Conservation (phyloP, 192 early-diverging fungal species). For the Powellomyces hirtus region DNA sequence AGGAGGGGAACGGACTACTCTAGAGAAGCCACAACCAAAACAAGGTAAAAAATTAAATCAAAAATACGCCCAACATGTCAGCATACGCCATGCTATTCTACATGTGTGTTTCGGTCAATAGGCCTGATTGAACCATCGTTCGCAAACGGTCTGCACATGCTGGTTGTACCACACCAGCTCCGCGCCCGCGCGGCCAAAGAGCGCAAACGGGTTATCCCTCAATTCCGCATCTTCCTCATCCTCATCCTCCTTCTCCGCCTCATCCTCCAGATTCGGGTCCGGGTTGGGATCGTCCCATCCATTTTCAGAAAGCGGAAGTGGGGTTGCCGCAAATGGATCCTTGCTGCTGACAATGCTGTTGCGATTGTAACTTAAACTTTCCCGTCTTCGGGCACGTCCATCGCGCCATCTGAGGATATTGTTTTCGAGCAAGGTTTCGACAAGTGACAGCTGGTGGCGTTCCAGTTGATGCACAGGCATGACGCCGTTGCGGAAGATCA, state of each 20-base stretch:
- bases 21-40: too few species aligned
- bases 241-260: conserved; percentile 14
- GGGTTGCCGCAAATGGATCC: too few species aligned
- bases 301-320: too few species aligned
- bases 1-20: too few species aligned
- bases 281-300: too few species aligned
- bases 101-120: too few species aligned
- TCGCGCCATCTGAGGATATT: conserved; percentile 43
- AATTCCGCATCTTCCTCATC: conserved; percentile 10
- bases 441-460: conserved; percentile 15
- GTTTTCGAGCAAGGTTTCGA: conserved; percentile 28
- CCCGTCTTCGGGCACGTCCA: not conserved
- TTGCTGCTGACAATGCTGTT: not conserved
- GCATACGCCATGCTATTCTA: too few species aligned
- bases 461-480: conserved; percentile 29
- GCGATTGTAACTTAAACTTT: not conserved
- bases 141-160: conserved; percentile 25
- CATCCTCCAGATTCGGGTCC: too few species aligned
- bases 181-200: conserved; percentile 33
- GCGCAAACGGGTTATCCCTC: conserved; percentile 21
- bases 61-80: too few species aligned
- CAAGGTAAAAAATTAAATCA: too few species aligned
- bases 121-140: conserved; percentile 24
- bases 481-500: conserved; percentile 38
- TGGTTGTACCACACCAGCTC: conserved; percentile 41